Evolutionary conservation across 768 basidiomycete genomes (phyloP), one percentile per base, ranked within the genome.

Genomic region (Lentinula lateritia): DNA sequence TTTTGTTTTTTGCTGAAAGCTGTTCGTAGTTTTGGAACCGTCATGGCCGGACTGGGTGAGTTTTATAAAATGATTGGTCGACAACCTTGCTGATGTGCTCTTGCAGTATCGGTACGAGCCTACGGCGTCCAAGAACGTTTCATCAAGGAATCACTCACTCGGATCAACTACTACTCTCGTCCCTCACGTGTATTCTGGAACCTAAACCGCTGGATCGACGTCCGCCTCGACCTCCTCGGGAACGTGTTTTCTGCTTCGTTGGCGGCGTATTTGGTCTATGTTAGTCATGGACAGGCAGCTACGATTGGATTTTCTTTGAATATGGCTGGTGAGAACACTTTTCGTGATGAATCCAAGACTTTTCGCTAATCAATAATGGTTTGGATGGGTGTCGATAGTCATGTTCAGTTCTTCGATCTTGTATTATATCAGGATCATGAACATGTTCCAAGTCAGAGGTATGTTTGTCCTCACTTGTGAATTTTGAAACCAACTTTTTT

Each of bases 151-250:
- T 71, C 76, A 6, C 62, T 74, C 23, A 61, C 66, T 32, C 70
- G 77, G 1, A 76, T 81, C 23, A 75, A 83, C 65, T 71, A 70
- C 42, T 81, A 73, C 52, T 66, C 68, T n/a, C 66, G 71, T 12
- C 64, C 72, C 7, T 65, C 72, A 0, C 63, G 72, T 15, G 65
- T 69, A 0, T 75, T 74, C 72, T 78, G 78, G 58, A 75, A 76
- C 62, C 58, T 73, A 6, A 74, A 75, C 50, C 63, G 70, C 50
- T 70, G 52, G 62, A 66, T 65, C 12, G 43, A 65, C 41, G 67
- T 80, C 54, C 74, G 82, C 5, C 73, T 80, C 23, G 79, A 83
- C 63, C 65, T 73, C 36, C 68, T 83, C 9, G 80, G 80, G 5
- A 75, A 72, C 8, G 23, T 80, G 18, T 83, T 83, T 64, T 70